Evolutionary conservation across 352 stramenopile species (phyloP).

Genomic region (Discostella stelligera): DNA sequence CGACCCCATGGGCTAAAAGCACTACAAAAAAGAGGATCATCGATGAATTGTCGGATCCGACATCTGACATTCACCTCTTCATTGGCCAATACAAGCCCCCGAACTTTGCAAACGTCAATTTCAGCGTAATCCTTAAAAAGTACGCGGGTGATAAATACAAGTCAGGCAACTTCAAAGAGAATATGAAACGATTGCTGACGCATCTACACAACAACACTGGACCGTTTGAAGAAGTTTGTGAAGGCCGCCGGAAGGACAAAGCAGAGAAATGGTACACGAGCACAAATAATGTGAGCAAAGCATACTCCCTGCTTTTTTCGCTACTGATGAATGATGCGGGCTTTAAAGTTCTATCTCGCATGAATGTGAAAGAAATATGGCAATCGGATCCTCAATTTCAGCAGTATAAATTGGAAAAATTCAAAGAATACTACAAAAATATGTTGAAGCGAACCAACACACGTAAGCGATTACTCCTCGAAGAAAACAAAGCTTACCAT

Average conservation of each 20-base stretch:
- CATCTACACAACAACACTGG: too few relatives aligned
- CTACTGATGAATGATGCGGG: slow-evolving; percentile 4
- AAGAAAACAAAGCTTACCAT: not conserved
- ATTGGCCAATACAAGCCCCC: too few relatives aligned
- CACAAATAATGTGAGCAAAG: not conserved
- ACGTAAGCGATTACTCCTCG: not conserved
- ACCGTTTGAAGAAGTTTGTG: too few relatives aligned
- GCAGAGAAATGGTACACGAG: slow-evolving; percentile 5
- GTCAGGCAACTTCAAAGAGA: too few relatives aligned
- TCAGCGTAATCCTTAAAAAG: too few relatives aligned
- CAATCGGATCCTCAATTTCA: slow-evolving; percentile 7
- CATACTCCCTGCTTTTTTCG: not conserved
- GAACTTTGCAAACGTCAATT: too few relatives aligned
- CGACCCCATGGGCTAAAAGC: too few relatives aligned
- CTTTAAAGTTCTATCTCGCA: not conserved
- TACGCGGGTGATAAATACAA: too few relatives aligned
- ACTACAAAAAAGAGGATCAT: too few relatives aligned
- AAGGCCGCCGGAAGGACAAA: not conserved
- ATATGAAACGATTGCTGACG: too few relatives aligned
- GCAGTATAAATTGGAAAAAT: not conserved
- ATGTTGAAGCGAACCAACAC: slow-evolving; percentile 2
- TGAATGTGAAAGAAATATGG: slow-evolving; percentile 7
- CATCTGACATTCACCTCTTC: too few relatives aligned
- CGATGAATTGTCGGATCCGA: too few relatives aligned
- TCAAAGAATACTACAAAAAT: not conserved